These are phyloP conservation scores for Rusavskia elegans DNA, from an alignment of 495 filamentous ascomycete genomes.

Conservation along the genomic window DNA sequence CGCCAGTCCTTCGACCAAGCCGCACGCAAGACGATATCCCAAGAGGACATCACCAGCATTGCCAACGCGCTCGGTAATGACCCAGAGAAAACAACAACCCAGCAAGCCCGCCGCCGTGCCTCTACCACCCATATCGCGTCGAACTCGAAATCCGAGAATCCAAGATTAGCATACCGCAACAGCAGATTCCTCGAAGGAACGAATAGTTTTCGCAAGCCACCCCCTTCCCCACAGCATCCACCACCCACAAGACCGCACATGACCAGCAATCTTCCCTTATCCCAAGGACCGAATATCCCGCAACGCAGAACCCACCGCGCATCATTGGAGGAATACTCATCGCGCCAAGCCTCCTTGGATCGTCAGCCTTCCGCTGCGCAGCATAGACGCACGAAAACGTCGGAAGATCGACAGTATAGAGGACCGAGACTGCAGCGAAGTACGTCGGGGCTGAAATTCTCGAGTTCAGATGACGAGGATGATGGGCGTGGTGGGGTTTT, in stretches of 20 bases:
- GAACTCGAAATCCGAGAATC: background rate
- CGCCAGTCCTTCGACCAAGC: background rate
- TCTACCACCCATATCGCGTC: background rate
- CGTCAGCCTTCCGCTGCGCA: background rate
- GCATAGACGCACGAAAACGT: background rate
- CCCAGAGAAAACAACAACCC: background rate
- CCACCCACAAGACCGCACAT: background rate
- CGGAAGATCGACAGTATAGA: background rate
- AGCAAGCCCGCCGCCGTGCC: background rate
- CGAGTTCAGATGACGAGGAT: constrained; percentile 5
- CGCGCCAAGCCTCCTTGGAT: background rate
- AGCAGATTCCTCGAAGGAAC: background rate
- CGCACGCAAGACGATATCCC: background rate
- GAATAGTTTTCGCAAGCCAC: background rate
- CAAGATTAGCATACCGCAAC: background rate
- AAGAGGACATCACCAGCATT: background rate
- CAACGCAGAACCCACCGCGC: background rate
- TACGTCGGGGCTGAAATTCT: constrained; percentile 8
- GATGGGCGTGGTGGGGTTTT: background rate
- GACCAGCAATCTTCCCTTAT: background rate
- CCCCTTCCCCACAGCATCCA: background rate
- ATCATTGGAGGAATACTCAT: background rate
- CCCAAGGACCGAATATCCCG: background rate
- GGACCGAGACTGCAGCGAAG: constrained; percentile 12
- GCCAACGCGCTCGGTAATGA: background rate